A percentile compares a stretch with the other conserved stretches of the same genome.
These are phyloP conservation scores for Cenchrus americanus DNA, from an alignment of 176 grass and related monocot species.

Conservation along the genomic window DNA sequence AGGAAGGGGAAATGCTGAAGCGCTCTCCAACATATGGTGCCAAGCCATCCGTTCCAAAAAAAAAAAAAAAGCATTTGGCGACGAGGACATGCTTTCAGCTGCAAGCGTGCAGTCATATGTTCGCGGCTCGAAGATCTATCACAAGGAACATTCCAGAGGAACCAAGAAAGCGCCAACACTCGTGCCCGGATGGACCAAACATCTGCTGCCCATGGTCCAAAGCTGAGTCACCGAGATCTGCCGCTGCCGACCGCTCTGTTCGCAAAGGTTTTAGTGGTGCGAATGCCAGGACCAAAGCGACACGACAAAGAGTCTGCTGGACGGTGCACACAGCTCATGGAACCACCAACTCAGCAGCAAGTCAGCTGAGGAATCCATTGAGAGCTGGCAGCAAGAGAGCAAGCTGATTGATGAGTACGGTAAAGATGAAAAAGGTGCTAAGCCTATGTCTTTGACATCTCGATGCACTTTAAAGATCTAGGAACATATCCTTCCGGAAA, in stretches of 20 bases:
- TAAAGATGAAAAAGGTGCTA: neutral
- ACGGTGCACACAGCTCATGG: neutral
- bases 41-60: neutral
- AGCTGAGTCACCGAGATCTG: neutral
- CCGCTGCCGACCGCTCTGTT: neutral
- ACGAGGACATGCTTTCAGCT: neutral
- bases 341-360: neutral
- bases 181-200: neutral
- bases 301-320: neutral
- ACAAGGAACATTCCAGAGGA: neutral
- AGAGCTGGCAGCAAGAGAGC: constrained; percentile 17
- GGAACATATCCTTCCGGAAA: constrained; percentile 17
- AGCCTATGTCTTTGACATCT: constrained; percentile 33
- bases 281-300: constrained; percentile 5
- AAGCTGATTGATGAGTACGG: neutral
- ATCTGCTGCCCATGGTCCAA: neutral
- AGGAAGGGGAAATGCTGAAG: neutral
- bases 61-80: neutral
- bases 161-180: neutral
- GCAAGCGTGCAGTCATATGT: neutral
- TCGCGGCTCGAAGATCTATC: neutral
- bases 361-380: neutral
- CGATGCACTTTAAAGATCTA: constrained; percentile 36
- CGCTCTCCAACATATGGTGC: neutral
- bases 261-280: neutral